phyloP scores from a whole-genome alignment of 495 filamentous ascomycete genomes.

The Pyronema omphalodes region DNA sequence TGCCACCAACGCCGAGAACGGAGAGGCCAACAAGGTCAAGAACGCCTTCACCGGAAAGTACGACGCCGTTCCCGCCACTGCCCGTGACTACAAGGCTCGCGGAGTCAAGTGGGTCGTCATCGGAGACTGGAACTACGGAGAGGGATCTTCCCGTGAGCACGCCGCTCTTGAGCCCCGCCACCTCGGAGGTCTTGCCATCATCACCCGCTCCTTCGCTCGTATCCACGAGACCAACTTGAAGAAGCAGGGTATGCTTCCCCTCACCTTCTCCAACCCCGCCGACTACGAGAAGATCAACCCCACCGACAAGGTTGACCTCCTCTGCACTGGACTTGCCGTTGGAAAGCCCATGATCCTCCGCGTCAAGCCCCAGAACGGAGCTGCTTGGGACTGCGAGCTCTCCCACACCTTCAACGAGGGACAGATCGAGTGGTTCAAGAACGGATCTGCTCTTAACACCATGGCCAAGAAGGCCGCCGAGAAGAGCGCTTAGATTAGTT shows the following conservation, averaged over 20 bases:
- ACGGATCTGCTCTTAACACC: slow-evolving; percentile 90
- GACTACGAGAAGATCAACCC: slow-evolving; percentile 96
- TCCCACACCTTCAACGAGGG: slow-evolving; percentile 89
- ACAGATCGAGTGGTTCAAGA: slow-evolving; percentile 97
- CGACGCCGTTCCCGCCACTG: slow-evolving; percentile 79
- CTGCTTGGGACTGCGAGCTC: slow-evolving; percentile 63
- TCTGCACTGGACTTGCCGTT: slow-evolving; percentile 79
- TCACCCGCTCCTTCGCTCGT: slow-evolving; percentile 89
- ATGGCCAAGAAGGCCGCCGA: slow-evolving; percentile 56
- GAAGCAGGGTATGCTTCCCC: slow-evolving; percentile 99
- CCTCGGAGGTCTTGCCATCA: slow-evolving; percentile 92
- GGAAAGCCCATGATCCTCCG: slow-evolving; percentile 85
- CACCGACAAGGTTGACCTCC: slow-evolving; percentile 54
- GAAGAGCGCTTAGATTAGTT: background rate
- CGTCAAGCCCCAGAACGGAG: slow-evolving; percentile 74
- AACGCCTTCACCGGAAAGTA: slow-evolving; percentile 69
- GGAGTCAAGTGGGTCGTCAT: slow-evolving; percentile 93
- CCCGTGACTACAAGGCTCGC: slow-evolving; percentile 96
- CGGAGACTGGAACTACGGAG: slow-evolving; percentile 99
- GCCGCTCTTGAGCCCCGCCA: slow-evolving; percentile 94
- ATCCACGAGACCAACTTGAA: slow-evolving; percentile 99
- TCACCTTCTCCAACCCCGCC: slow-evolving; percentile 83
- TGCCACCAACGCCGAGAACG: slow-evolving; percentile 87
- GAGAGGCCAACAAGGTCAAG: slow-evolving; percentile 95
- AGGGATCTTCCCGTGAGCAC: slow-evolving; percentile 93